These are phyloP conservation scores for Trichosporon ovoides DNA, from an alignment of 1,284 basidiomycete species.

Conservation along the genomic window DNA sequence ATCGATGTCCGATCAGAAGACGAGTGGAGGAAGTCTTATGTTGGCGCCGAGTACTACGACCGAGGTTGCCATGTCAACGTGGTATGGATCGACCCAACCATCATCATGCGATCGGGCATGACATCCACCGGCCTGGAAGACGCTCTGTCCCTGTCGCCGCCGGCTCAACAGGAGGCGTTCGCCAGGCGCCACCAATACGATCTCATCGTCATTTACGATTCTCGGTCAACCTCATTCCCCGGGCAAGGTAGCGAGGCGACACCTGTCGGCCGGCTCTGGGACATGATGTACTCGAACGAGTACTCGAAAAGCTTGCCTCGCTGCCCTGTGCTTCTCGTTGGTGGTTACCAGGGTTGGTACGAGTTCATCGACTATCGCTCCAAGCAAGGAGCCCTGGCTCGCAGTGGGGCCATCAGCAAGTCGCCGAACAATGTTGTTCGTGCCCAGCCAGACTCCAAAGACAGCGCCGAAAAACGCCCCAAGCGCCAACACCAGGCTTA, in stretches of 20 bases:
- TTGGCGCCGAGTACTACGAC: constrained; percentile 54
- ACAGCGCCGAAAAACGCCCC: neutral
- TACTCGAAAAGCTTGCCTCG: constrained; percentile 69
- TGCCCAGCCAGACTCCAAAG: neutral
- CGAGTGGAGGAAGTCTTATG: constrained; percentile 69
- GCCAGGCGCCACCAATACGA: constrained; percentile 79
- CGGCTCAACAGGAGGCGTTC: constrained; percentile 67
- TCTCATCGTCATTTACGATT: constrained; percentile 82
- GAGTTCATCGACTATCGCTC: constrained; percentile 52
- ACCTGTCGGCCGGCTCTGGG: constrained; percentile 59
- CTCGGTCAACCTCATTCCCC: constrained; percentile 59
- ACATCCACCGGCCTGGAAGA: constrained; percentile 64
- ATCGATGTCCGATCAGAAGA: constrained; percentile 75
- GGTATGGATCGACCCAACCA: constrained; percentile 79
- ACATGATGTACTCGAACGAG: constrained; percentile 66
- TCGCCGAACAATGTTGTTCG: too few species aligned
- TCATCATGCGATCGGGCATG: constrained; percentile 64
- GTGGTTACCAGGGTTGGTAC: constrained; percentile 80
- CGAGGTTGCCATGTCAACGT: constrained; percentile 51
- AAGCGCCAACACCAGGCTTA: constrained; percentile 40
- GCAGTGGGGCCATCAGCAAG: too few species aligned
- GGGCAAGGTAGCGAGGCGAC: constrained; percentile 50
- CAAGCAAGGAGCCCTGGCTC: neutral
- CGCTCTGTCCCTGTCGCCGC: constrained; percentile 66
- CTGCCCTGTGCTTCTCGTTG: constrained; percentile 75